Base-by-base conservation (phyloP, 495 filamentous ascomycete species). In the Xylaria grammica region DNA sequence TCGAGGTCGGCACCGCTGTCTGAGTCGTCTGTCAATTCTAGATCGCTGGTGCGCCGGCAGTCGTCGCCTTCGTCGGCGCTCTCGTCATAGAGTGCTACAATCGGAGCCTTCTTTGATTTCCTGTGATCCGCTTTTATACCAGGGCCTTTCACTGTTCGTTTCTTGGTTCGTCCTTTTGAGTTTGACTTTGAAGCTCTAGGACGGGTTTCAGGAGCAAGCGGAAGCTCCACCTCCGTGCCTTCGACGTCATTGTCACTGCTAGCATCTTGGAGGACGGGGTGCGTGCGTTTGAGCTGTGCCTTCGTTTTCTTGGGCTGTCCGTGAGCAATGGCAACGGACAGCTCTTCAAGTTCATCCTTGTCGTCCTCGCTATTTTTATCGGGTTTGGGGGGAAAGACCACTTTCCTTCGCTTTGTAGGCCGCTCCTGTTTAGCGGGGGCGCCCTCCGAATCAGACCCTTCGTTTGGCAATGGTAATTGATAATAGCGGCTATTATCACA, bases 31-130 rank as follows among this genome's bases (percentile, higher is more conserved):
- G 75, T 74, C 11, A 77, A 68, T 10, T 79, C 75, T 29, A 83
- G 62, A 62, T 84, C 80, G 64, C 78, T 80, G 0, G 80, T 80
- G n/a, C 79, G 74, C 8, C 66, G 75, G 66, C 81, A 84, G 62
- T 80, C 79, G 60, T 84, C 81, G 9, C 81, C 81, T 49, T 76
- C 49, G 38, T 84, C 81, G 17, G 79, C 77, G 34, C 76, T 71
- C 36, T 75, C 68, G 54, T 78, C 75, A 56, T 75, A 73, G 42
- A 51, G 60, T 45, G 63, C 65, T 63, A 56, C 1, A 10, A 20
- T 15, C 45, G 54, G 24, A 9, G 59, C 65, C 34, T 61, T 69
- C 46, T 66, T 69, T 29, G 65, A 49, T 15, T 44, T 58, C 26
- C 56, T 34, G 27, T 62, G 66, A 27, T 53, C n/a, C 45, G 30